Base-by-base conservation (phyloP, 352 stramenopile genomes). In the Plasmopara halstedii region DNA sequence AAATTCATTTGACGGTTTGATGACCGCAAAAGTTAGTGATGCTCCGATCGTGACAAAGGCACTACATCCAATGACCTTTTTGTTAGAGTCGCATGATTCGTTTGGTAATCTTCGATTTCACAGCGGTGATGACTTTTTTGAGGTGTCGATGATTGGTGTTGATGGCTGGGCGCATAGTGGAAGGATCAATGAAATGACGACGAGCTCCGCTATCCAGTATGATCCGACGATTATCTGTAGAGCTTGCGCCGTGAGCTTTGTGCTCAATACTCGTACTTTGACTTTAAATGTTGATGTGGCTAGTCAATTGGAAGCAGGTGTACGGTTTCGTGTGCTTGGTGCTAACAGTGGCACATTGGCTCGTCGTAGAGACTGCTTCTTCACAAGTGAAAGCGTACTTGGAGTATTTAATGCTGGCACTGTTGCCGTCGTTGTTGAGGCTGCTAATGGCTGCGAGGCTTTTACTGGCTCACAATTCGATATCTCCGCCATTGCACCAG, bases 91-190 rank as follows among this genome's bases (percentile, higher is more conserved):
- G 3, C 69, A 71, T 37, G 86, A 96, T 43, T 34, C 56, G 0
- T 73, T 81, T 19, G 57, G 67, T 9, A 98, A 98, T 42, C 61
- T 65, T n/a, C 86, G 77, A 8, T 85, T 87, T 40, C 90, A 97
- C 23, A 76, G 84, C 42, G 93, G 88, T 6, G 78, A 59, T 20
- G 74, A 92, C 33, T 6, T 14, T 0, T 94, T 96, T 37, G 67
- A 94, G 9, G 81, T 97, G 1, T 80, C 68, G 9, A 67, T 98
- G 6, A 50, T 81, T 20, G 94, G 90, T 3, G 61, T 59, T 8
- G 66, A 56, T 11, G 89, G 84, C 8, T 98, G 91, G 93, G 90
- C 93, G 0, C 46, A 59, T 22, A 74, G 79, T 27, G 93, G 91
- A 3, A 83, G 90, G 13, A 70, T 88, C 7, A 96, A 96, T 40